phyloP scores from a whole-genome alignment of 805 yeast genomes.

The Metschnikowia matae region DNA sequence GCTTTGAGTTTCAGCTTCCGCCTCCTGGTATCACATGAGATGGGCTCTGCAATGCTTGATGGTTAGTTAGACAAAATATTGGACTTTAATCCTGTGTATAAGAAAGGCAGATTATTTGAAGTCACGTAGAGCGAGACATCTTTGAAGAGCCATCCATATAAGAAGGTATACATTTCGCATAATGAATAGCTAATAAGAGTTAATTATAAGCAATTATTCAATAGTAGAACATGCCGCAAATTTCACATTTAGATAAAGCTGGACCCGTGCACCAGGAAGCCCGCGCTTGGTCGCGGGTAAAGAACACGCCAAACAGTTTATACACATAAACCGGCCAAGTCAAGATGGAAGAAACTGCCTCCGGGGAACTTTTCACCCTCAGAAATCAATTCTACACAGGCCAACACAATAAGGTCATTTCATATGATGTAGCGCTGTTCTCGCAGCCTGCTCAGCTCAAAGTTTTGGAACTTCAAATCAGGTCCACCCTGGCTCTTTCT shows the following conservation, averaged over 20 bases:
- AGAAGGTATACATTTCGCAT: no score
- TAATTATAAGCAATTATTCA: no score
- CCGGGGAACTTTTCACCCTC: slow-evolving; percentile 51
- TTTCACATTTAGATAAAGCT: not conserved
- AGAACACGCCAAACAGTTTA: not conserved
- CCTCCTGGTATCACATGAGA: slow-evolving; percentile 47
- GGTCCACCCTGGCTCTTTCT: slow-evolving; percentile 35
- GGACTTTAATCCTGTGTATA: not conserved
- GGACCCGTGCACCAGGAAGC: slow-evolving; percentile 1
- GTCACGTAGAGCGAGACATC: not conserved
- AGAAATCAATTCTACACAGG: slow-evolving; percentile 61
- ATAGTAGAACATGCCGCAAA: no score
- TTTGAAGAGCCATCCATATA: no score
- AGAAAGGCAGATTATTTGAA: not conserved
- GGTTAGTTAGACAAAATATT: not conserved
- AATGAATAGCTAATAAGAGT: no score
- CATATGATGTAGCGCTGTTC: slow-evolving; percentile 36
- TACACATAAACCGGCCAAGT: not conserved
- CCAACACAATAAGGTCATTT: slow-evolving; percentile 44
- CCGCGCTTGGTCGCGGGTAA: slow-evolving; percentile 2
- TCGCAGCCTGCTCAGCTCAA: slow-evolving; percentile 34
- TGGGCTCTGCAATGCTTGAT: not conserved
- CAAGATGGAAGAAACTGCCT: slow-evolving; percentile 38
- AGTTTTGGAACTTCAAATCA: slow-evolving; percentile 38
- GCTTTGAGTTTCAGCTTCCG: slow-evolving; percentile 50